Evolutionary conservation across 257 asterid genomes (phyloP).

Genomic region (Penstemon barbatus): DNA sequence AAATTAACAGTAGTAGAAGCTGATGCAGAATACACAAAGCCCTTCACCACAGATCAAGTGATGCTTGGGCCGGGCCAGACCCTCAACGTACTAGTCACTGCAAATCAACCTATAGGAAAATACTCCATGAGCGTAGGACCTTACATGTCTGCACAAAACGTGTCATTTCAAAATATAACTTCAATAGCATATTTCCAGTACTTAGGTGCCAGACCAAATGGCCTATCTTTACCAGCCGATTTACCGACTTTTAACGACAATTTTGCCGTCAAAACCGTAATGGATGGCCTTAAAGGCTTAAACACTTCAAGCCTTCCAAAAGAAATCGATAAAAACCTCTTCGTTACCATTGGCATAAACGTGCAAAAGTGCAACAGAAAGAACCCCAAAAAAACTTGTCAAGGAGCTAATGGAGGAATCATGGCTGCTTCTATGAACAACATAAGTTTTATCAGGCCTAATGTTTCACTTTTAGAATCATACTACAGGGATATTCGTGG

Average conservation of each 20-base stretch:
- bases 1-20: constrained; percentile 57
- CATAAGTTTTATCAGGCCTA: constrained; percentile 57
- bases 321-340: constrained; percentile 50
- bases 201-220: constrained; percentile 46
- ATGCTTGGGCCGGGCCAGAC: constrained; percentile 76
- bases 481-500: constrained; percentile 45
- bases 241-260: constrained; percentile 53
- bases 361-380: constrained; percentile 48
- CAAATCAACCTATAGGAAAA: constrained; percentile 50
- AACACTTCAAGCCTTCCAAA: constrained; percentile 42
- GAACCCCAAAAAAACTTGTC: constrained; percentile 46
- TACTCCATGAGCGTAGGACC: constrained; percentile 69
- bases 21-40: constrained; percentile 67
- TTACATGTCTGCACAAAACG: constrained; percentile 60
- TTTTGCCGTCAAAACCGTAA: constrained; percentile 57
- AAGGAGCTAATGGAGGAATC: constrained; percentile 53
- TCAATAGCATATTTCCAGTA: constrained; percentile 63
- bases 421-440: constrained; percentile 73
- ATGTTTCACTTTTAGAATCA: constrained; percentile 52
- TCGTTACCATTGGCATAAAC: constrained; percentile 57
- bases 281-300: constrained; percentile 59
- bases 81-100: constrained; percentile 56
- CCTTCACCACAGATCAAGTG: constrained; percentile 47
- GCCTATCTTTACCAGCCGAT: constrained; percentile 44
- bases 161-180: constrained; percentile 53